Evolutionary conservation across 441 rosid species (phyloP).

Genomic region (Pelargonium citronellum): DNA sequence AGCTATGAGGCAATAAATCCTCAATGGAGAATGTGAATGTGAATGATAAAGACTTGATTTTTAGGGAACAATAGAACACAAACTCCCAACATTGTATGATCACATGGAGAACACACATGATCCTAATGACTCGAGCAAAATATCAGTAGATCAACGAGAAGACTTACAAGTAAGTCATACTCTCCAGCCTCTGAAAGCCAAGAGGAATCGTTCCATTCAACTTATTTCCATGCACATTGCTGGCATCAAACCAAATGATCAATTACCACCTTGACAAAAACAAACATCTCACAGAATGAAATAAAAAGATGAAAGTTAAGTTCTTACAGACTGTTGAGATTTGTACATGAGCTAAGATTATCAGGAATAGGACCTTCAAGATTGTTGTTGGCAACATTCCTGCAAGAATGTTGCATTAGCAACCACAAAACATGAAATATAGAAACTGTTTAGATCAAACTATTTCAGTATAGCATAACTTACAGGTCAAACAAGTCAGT

Average conservation of each 20-base stretch:
- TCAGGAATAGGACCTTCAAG: conserved; percentile 80
- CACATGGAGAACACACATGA: no score
- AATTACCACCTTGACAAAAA: not conserved
- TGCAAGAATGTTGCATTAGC: conserved; percentile 18
- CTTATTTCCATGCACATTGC: conserved; percentile 80
- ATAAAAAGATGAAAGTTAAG: not conserved
- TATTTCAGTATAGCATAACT: conserved; percentile 21
- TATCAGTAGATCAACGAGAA: not conserved
- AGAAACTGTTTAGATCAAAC: not conserved
- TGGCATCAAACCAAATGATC: conserved; percentile 8
- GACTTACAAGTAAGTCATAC: conserved; percentile 83
- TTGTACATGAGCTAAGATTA: conserved; percentile 70
- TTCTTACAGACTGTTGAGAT: conserved; percentile 78
- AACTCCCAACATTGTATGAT: not conserved
- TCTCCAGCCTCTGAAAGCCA: conserved; percentile 59
- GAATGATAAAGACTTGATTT: no score
- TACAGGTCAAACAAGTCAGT: conserved; percentile 87
- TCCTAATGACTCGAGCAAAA: not conserved
- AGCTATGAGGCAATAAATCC: not conserved
- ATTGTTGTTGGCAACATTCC: conserved; percentile 81
- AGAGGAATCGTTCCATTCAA: conserved; percentile 67
- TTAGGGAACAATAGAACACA: not conserved
- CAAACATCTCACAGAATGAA: not conserved
- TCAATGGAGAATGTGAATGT: not conserved
- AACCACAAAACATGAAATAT: not conserved